A percentile compares a stretch with the other conserved stretches of the same genome.
Evolutionary conservation across 768 basidiomycete species (phyloP).

Genomic region (Auricularia auricula-judae): DNA sequence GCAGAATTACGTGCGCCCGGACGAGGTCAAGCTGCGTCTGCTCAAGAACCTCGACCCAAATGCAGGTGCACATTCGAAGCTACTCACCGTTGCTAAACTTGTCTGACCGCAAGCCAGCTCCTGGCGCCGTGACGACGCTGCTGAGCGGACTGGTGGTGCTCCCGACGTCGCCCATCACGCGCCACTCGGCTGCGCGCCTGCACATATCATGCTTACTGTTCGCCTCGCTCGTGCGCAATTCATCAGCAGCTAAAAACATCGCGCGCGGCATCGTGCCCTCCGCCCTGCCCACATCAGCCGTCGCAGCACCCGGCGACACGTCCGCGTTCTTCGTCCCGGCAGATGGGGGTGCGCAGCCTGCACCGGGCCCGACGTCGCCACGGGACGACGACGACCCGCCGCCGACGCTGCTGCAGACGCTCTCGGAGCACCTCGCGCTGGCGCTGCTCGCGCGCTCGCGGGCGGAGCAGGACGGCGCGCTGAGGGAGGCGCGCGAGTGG

Average conservation of each 20-base stretch:
- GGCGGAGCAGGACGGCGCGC: conserved; percentile 42
- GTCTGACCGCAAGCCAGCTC: conserved; percentile 11
- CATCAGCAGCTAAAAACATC: conserved; percentile 48
- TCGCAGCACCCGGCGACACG: conserved; percentile 24
- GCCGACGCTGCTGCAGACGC: conserved; percentile 68
- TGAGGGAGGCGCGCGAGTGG: conserved; percentile 76
- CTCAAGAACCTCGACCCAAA: conserved; percentile 61
- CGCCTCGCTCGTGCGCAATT: conserved; percentile 61
- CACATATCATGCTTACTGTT: conserved; percentile 74
- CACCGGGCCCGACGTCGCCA: conserved; percentile 13
- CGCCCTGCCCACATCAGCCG: conserved; percentile 17
- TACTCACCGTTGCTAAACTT: neutral
- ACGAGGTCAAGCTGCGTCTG: conserved; percentile 59
- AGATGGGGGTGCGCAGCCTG: conserved; percentile 30
- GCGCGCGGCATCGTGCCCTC: conserved; percentile 54
- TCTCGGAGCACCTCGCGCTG: conserved; percentile 84
- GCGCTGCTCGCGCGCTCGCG: conserved; percentile 69
- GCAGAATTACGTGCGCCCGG: conserved; percentile 68
- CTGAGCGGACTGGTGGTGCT: conserved; percentile 55
- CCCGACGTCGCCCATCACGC: conserved; percentile 50
- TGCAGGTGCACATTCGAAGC: conserved; percentile 16
- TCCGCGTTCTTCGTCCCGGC: conserved; percentile 63
- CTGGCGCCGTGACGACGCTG: conserved; percentile 44
- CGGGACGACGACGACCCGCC: conserved; percentile 35
- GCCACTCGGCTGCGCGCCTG: conserved; percentile 46